phyloP scores from a whole-genome alignment of 2,329 filamentous ascomycete species.

The Talaromyces atroroseus region DNA sequence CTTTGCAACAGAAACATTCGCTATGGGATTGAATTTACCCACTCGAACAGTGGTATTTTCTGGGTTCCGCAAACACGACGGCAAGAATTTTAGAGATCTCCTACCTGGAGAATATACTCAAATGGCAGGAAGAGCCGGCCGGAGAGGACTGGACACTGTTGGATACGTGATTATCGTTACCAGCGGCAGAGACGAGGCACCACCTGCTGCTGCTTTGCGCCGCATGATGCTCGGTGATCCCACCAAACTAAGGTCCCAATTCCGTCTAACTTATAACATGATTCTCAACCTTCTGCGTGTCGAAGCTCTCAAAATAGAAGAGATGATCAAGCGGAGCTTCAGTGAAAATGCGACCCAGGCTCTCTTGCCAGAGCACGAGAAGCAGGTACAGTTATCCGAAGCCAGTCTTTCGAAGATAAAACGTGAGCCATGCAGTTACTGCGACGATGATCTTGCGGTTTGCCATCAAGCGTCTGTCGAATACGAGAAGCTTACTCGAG shows the following conservation, averaged over 20 bases:
- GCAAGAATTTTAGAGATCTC: conserved; percentile 82
- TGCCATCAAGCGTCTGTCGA: conserved; percentile 80
- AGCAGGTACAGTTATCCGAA: conserved; percentile 85
- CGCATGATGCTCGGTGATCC: conserved; percentile 96
- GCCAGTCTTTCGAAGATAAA: conserved; percentile 87
- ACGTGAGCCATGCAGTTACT: conserved; percentile 74
- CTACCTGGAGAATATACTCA: conserved; percentile 96
- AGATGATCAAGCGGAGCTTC: conserved; percentile 99
- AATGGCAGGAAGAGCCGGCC: conserved; percentile 92
- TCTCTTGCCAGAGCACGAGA: conserved; percentile 88
- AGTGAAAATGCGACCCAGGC: conserved; percentile 97
- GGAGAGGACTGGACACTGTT: conserved; percentile 85
- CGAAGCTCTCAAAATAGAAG: conserved; percentile 95
- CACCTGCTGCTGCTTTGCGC: conserved; percentile 72
- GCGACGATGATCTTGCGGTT: conserved; percentile 70
- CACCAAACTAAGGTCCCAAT: conserved; percentile 91
- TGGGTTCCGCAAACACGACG: conserved; percentile 93
- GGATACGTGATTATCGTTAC: conserved; percentile 91
- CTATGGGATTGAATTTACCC: conserved; percentile 94
- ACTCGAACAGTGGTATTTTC: conserved; percentile 97
- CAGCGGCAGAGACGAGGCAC: conserved; percentile 76
- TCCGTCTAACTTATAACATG: conserved; percentile 98
- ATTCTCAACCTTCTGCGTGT: conserved; percentile 92
- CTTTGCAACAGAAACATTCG: conserved; percentile 97
- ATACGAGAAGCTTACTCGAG: conserved; percentile 70